Percentiles rank a stretch among this genome's conserved stretches.
Conservation (phyloP, 345 rosid genomes). For the Eucalyptus lansdowneana region DNA sequence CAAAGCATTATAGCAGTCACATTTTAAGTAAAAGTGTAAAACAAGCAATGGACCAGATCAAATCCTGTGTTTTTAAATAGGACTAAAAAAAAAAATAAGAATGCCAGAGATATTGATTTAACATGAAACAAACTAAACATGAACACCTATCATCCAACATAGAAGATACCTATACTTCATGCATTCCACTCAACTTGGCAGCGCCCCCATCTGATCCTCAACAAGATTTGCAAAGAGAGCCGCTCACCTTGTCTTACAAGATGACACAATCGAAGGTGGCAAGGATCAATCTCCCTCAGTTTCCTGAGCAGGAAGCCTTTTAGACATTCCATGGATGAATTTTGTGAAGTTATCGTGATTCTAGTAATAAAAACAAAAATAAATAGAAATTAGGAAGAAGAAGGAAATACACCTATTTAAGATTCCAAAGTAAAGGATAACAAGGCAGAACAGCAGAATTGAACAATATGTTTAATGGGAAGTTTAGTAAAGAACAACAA, state of each 20-base stretch:
- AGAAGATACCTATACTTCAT: conserved; percentile 10
- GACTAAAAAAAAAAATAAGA: neutral
- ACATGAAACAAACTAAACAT: neutral
- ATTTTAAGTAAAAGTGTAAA: neutral
- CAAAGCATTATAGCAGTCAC: neutral
- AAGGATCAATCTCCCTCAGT: conserved; percentile 56
- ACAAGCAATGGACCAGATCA: neutral
- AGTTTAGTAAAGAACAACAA: neutral
- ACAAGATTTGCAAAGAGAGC: conserved; percentile 68
- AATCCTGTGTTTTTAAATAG: neutral
- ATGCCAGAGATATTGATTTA: neutral
- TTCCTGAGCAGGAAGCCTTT: conserved; percentile 59
- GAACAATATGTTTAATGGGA: neutral
- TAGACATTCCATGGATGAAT: conserved; percentile 72
- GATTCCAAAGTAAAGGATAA: neutral
- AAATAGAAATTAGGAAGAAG: neutral
- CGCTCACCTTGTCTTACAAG: conserved; percentile 95
- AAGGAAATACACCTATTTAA: neutral
- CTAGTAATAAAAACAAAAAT: neutral
- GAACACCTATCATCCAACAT: neutral
- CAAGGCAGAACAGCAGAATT: neutral
- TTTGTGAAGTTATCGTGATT: conserved; percentile 48
- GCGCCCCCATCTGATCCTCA: conserved; percentile 79
- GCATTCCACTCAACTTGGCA: conserved; percentile 76
- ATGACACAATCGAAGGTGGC: conserved; percentile 53